Evolutionary conservation across 75 land plant genomes (phyloP), one percentile per base, ranked within the genome.

Genomic region (Selaginella moellendorffii): DNA sequence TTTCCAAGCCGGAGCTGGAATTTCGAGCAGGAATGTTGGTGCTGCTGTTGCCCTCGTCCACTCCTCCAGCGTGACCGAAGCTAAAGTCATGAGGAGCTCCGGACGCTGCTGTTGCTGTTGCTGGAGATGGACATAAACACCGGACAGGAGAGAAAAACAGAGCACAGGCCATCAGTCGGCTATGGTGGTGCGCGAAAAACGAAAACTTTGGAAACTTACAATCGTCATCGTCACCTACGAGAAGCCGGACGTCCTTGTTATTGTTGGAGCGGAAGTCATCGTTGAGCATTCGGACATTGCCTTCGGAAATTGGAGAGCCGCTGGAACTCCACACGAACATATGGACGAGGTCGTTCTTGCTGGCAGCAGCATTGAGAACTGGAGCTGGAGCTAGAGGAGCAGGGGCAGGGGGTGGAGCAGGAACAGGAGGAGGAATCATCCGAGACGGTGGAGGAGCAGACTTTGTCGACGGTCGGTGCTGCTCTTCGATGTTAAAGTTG

Each of bases 281-380:
- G 46, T 36, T 36, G 14, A 36, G 46, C 46, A 36, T 36, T 5
- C 46, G 46, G 46, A 14, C 46, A 36, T 36, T 36, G 8, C 24
- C 96, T 61, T 92, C 97, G 0, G 98, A 88, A 29, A 88, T 88
- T 0, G 98, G 98, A 0, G 98, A 93, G 17, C 96, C 87, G 42
- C 81, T 93, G 2, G 96, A 84, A 58, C 96, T 93, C 98, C 98
- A 93, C 10, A 93, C 98, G 65, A 93, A 93, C 98, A 93, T 93
- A 30, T 93, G 98, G 30, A 93, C 46, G 14, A 36, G 46, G 46
- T 36, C 46, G 46, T 36, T 36, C 46, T 36, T 36, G 46, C 14
- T 36, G 46, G 5, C 14, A 14, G 5, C 14, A 14, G 5, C 14
- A 14, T 36, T 36, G 46, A 14, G 5, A 14, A 5, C 14, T 5